Base-by-base conservation (phyloP, 2,329 filamentous ascomycete genomes). In the Leptographium lundbergii region DNA sequence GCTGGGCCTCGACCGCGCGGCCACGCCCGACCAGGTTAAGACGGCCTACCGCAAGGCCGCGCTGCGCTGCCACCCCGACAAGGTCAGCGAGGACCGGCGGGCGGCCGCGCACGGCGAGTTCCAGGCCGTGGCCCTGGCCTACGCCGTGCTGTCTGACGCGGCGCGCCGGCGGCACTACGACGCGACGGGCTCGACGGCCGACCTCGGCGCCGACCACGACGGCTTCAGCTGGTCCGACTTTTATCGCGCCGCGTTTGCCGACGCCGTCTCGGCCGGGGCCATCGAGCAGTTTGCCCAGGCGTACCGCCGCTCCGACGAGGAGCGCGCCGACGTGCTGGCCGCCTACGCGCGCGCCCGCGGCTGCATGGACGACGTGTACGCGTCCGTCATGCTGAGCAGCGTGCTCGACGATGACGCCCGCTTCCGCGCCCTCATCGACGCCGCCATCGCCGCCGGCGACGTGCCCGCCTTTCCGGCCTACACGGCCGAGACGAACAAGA, bases 171-270 rank as follows among this genome's bases (percentile, higher is more conserved):
- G 85, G 66, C 88, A 89, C 61, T 99, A 96, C 75, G 92, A 99
- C 69, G 78, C 81, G 57, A 97, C 92, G 0, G 94, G 94, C 58
- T 94, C 87, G 59, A 97, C 91, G 0, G 84, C 88, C 13, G 91
- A 96, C 69, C 86, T 84, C 10, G 81, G 95, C 25, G 80, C 86
- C 36, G 87, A 90, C 69, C 80, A 82, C 4, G 85, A 89, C 61
- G 88, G 86, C 58, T 99, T 97, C 74, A 82, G 89, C 76, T 99
- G 94, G 94, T 78, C 82, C 58, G 86, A 88, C 54, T 99, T 91
- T 76, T 99, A 95, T 77, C 83, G 85, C 58, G 84, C 87, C 63
- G 91, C 96, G 66, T 96, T 86, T 70, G 82, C 81, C 56, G 86
- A 91, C 59, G 79, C 89, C 29, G 78, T 99, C 56, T 91, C 84